phyloP scores from a whole-genome alignment of 768 basidiomycete genomes.

The Zangia roseola region DNA sequence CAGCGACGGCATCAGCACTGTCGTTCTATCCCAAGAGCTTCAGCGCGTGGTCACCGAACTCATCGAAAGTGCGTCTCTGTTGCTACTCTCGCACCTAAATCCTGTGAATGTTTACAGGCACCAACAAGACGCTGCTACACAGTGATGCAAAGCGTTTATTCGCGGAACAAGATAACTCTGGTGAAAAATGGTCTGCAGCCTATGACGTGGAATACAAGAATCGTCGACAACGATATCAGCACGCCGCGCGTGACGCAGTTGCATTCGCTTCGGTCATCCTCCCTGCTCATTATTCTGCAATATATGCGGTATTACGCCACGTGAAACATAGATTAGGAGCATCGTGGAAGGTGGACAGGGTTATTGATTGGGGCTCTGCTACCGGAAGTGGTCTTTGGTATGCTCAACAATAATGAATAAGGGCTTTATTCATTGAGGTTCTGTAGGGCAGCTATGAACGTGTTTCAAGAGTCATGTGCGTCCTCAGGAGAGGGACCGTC shows the following conservation, averaged over 20 bases:
- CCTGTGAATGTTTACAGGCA: slow-evolving; percentile 40
- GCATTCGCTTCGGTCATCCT: slow-evolving; percentile 86
- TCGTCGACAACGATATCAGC: slow-evolving; percentile 52
- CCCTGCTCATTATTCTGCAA: slow-evolving; percentile 82
- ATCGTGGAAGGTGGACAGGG: slow-evolving; percentile 54
- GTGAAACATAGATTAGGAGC: slow-evolving; percentile 60
- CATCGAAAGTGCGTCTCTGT: slow-evolving; percentile 54
- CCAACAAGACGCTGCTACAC: slow-evolving; percentile 62
- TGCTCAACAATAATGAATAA: slow-evolving; percentile 13
- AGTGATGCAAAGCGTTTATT: slow-evolving; percentile 76
- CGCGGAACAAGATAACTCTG: slow-evolving; percentile 32
- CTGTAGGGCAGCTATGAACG: slow-evolving; percentile 62
- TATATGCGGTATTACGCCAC: slow-evolving; percentile 71
- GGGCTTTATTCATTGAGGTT: slow-evolving; percentile 13
- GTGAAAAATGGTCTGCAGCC: slow-evolving; percentile 50
- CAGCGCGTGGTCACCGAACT: slow-evolving; percentile 61
- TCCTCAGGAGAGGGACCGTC: slow-evolving; percentile 31
- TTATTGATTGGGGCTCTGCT: slow-evolving; percentile 85
- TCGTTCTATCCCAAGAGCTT: slow-evolving; percentile 72
- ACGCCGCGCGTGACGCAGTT: slow-evolving; percentile 69
- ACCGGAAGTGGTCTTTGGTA: slow-evolving; percentile 86
- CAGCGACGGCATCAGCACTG: slow-evolving; percentile 65
- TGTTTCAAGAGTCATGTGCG: slow-evolving; percentile 50
- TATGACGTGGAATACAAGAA: slow-evolving; percentile 64
- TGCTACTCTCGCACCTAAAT: slow-evolving; percentile 6